Percentiles rank a stretch among this genome's conserved stretches.
Conservation (phyloP, 129 eudicot genomes). For the Pulicaria dysenterica region DNA sequence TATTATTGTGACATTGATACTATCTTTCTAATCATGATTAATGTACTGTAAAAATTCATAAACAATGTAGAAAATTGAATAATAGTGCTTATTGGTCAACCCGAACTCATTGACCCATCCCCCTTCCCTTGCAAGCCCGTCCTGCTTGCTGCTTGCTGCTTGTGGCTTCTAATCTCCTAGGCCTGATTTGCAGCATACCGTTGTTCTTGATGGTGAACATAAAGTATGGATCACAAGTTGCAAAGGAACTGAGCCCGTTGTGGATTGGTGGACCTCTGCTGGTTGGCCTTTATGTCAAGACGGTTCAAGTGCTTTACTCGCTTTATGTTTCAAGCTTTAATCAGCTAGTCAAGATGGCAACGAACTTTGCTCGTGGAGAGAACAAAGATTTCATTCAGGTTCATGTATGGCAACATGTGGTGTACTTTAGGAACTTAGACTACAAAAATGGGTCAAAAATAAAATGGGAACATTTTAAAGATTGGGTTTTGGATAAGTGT, state of each 20-base stretch:
- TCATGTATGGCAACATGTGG: conserved; percentile 43
- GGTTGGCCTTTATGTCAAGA: conserved; percentile 51
- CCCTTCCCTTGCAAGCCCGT: not conserved
- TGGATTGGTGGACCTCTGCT: conserved; percentile 69
- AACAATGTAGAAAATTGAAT: too few relatives aligned
- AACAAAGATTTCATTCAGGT: not conserved
- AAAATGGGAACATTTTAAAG: conserved; percentile 35
- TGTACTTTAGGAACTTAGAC: conserved; percentile 40
- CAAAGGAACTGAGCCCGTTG: conserved; percentile 67
- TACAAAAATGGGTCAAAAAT: conserved; percentile 31
- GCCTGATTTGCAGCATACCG: conserved; percentile 62
- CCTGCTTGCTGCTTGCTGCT: too few relatives aligned
- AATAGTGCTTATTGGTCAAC: not conserved
- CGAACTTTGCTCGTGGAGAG: conserved; percentile 24
- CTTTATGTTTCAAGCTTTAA: conserved; percentile 65
- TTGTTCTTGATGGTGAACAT: conserved; percentile 53
- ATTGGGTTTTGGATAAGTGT: conserved; percentile 45
- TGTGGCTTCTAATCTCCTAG: conserved; percentile 6
- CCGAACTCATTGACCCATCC: not conserved
- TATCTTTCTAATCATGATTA: too few relatives aligned
- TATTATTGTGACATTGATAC: too few relatives aligned
- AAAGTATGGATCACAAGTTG: conserved; percentile 54
- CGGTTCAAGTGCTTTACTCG: conserved; percentile 40
- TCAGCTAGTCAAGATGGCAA: conserved; percentile 41
- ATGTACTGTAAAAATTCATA: too few relatives aligned